Base-by-base conservation (phyloP, 2,329 filamentous ascomycete genomes). In the Penicillium sumatraense region DNA sequence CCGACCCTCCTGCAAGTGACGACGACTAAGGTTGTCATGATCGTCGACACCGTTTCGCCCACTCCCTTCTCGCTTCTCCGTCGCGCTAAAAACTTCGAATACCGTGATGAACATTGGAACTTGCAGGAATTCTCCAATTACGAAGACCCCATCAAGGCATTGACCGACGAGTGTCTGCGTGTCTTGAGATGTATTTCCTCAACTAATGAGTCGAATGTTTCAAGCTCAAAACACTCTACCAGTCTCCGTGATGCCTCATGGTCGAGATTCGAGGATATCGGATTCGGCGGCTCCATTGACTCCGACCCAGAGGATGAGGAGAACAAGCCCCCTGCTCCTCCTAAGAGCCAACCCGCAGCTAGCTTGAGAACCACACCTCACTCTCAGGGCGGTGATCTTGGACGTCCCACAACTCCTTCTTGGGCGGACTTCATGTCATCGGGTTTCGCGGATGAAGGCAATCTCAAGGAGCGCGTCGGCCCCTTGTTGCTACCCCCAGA, bases 391-490 rank as follows among this genome's bases (percentile, higher is more conserved):
- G 82, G 82, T 40, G 85, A 88, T 54, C 75, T 89, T 42, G 91
- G 85, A 31, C 85, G 95, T 54, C 95, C 95, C 1, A 98, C 92
- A 0, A 99, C 95, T 1, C 95, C 95, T 1, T 98, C 95, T 0
- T 99, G 95, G 95, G 95, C 95, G 3, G 95, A 99, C 72, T 99
- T 99, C 72, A 82, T 99, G 54, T 96, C 92, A 1, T 91, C 92
- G 38, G 95, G 95, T 1, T 99, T 99, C 68, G 81, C 89, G 20
- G 92, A 97, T 62, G 83, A 87, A 56, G 87, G 88, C 56, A 83
- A 82, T n/a, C 78, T 83, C n/a, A 81, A 81, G 60, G 80, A 82
- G 24, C 81, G 83, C 3, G 61, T 67, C 10, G 79, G 86, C 1
- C 89, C 89, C 48, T 76, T 96, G 45, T 79, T 97, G 23, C 80